Base-by-base conservation (phyloP, 345 rosid genomes). In the Hirschfeldia incana region DNA sequence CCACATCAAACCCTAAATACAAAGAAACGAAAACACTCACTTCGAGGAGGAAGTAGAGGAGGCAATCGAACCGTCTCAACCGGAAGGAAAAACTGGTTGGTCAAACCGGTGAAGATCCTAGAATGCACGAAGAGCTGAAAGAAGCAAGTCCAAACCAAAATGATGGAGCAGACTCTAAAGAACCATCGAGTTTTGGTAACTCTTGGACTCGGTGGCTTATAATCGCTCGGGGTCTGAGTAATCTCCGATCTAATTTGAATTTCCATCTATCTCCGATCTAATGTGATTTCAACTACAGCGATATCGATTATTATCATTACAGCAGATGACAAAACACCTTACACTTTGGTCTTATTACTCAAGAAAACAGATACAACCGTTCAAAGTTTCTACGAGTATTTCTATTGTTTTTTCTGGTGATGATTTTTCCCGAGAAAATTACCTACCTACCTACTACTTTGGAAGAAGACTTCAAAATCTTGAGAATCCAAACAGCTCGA, bases 141-240 rank as follows among this genome's bases (percentile, higher is more conserved):
- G 16, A 46, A 46, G 53, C 53, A 46, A 46, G 53, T 46, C 53
- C 53, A 94, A 17, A 94, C 63, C 87, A 92, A 83, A 84, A 94
- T 88, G 80, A 85, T 86, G 7, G 89, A 87, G 65, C 97, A 94
- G 32, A 89, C 84, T 78, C 97, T 84, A 9, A 90, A 70, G 71
- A 94, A 92, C 92, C 93, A 91, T 27, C 98, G 81, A 59, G 87
- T 86, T 81, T 88, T 81, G 26, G 86, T 89, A 64, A 88, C 74
- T 82, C 78, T 80, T 63, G 81, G 85, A 74, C 73, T 77, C 60
- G 69, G 85, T 51, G 82, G n/a, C 67, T 65, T 72, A 21, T 88
- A 81, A 51, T 87, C 88, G 70, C 84, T 83, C 84, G 30, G 87
- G 68, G 77, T 76, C 42, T 72, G 89, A 72, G 77, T 72, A 63